Conservation (phyloP, 2,329 filamentous ascomycete genomes). For the Arthrobotrys sinensis region DNA sequence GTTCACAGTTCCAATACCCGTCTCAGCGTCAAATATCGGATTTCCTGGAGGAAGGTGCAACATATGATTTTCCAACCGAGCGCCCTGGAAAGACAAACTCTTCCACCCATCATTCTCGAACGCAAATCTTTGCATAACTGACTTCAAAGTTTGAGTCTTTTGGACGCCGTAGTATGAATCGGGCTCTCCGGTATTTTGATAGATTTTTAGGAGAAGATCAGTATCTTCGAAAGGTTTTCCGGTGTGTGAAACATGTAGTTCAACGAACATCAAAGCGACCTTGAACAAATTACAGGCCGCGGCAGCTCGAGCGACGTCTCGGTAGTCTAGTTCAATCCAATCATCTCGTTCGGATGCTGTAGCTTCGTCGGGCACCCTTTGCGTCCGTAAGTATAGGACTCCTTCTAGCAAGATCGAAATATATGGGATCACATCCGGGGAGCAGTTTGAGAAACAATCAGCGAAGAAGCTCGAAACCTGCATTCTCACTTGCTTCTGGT, state of each 20-base stretch:
- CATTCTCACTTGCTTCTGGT: constrained; percentile 73
- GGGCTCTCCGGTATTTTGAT: constrained; percentile 92
- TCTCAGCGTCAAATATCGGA: constrained; percentile 66
- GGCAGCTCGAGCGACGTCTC: constrained; percentile 79
- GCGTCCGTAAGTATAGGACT: constrained; percentile 89
- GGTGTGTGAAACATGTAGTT: constrained; percentile 74
- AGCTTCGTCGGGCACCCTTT: constrained; percentile 79
- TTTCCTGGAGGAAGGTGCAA: constrained; percentile 68
- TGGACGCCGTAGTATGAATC: constrained; percentile 95
- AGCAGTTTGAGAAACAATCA: constrained; percentile 74
- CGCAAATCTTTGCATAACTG: constrained; percentile 85
- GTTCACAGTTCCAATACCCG: constrained; percentile 78
- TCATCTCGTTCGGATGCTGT: constrained; percentile 83
- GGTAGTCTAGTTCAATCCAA: constrained; percentile 89
- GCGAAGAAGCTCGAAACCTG: constrained; percentile 77
- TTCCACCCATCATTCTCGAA: constrained; percentile 91
- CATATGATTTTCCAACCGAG: constrained; percentile 89
- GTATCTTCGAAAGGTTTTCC: constrained; percentile 71
- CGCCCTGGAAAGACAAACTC: constrained; percentile 89
- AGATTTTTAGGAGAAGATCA: constrained; percentile 83
- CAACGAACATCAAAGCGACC: constrained; percentile 85
- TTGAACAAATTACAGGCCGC: constrained; percentile 87
- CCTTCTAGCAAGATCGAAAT: constrained; percentile 81
- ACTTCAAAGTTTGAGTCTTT: constrained; percentile 81
- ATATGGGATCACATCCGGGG: constrained; percentile 73